Base-by-base conservation (phyloP, 345 rosid genomes). In the Nasturtium officinale region DNA sequence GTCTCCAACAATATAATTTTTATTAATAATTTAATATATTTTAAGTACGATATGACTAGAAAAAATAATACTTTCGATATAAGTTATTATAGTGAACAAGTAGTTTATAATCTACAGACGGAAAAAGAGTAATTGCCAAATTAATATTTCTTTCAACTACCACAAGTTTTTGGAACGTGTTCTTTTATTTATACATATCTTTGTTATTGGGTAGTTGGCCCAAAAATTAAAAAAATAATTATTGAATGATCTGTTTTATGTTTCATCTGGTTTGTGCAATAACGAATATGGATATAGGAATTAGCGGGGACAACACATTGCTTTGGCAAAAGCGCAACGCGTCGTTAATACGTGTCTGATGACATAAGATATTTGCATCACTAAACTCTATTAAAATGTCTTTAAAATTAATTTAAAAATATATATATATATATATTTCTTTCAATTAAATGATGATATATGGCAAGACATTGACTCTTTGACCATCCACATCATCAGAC, bases 311-410 rank as follows among this genome's bases (percentile, higher is more conserved):
- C 65, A 57, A 21, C 65, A n/a, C 13, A n/a, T 32, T 45, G 23
- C 17, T 58, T 69, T 58, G 30, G 37, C 74, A 61, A 70, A 46
- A 70, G 65, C 35, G 16, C 33, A 6, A 32, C 38, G 56, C 25
- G 56, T 69, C 47, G n/a, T n/a, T n/a, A n/a, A n/a, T n/a, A n/a
- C n/a, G n/a, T 68, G 54, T 54, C 60, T 54, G 29, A 56, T 23
- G 23, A 43, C 73, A 45, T 12, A 45, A 18, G 73, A n/a, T n/a
- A n/a, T n/a, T n/a, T n/a, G n/a, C n/a, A n/a, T n/a, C n/a, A n/a
- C n/a, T n/a, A n/a, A n/a, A n/a, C n/a, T n/a, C n/a, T n/a, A n/a
- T n/a, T n/a, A n/a, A n/a, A n/a, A n/a, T n/a, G n/a, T n/a, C n/a
- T n/a, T n/a, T n/a, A n/a, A n/a, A n/a, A n/a, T n/a, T n/a, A n/a